Conservation (phyloP, 768 basidiomycete genomes). For the Naganishia vaughanmartiniae region DNA sequence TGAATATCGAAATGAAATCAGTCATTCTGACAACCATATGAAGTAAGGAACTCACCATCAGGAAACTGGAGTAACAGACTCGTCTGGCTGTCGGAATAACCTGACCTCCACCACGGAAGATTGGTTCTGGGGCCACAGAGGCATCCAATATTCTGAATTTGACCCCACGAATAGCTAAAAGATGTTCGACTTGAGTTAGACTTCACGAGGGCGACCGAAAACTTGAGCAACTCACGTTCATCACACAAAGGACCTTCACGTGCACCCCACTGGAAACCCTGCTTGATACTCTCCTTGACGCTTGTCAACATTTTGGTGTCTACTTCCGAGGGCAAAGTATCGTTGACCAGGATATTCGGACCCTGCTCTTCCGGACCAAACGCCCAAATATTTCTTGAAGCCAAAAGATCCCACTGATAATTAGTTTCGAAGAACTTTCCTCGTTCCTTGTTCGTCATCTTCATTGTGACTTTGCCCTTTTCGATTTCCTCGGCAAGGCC, state of each 20-base stretch:
- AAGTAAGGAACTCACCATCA: slow-evolving; percentile 68
- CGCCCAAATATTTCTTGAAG: slow-evolving; percentile 97
- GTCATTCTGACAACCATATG: neutral
- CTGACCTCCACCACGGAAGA: slow-evolving; percentile 96
- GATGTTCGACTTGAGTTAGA: neutral
- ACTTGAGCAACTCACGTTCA: slow-evolving; percentile 71
- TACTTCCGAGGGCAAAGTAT: slow-evolving; percentile 91
- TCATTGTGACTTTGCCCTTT: slow-evolving; percentile 84
- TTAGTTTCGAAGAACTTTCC: slow-evolving; percentile 95
- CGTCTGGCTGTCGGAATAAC: slow-evolving; percentile 98
- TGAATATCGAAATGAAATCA: slow-evolving; percentile 47
- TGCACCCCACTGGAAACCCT: slow-evolving; percentile 99
- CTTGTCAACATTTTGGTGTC: slow-evolving; percentile 88
- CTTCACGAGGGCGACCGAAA: neutral
- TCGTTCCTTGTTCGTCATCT: slow-evolving; percentile 90
- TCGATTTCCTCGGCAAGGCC: slow-evolving; percentile 97
- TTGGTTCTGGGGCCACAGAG: slow-evolving; percentile 86
- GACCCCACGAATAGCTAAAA: slow-evolving; percentile 90
- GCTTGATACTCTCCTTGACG: slow-evolving; percentile 92
- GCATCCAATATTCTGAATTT: slow-evolving; percentile 96
- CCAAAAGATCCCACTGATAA: slow-evolving; percentile 96
- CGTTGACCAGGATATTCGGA: slow-evolving; percentile 88
- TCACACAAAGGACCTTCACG: slow-evolving; percentile 97
- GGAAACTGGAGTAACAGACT: slow-evolving; percentile 97
- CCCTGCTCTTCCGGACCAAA: slow-evolving; percentile 97